These are phyloP conservation scores for Talaromyces borbonicus DNA, from an alignment of 495 filamentous ascomycete species.

Conservation along the genomic window DNA sequence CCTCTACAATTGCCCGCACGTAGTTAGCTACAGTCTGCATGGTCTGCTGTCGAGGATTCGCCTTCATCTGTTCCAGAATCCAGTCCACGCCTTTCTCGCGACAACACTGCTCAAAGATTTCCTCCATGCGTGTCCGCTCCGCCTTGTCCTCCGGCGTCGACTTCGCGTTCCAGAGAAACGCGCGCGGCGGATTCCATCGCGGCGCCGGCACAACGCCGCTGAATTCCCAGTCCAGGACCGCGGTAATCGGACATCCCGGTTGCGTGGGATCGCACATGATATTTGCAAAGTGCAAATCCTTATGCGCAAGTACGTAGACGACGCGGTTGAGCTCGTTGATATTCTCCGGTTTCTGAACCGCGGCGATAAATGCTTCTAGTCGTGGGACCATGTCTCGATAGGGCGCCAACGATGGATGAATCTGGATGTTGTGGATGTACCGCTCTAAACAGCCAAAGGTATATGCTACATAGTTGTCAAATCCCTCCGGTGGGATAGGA, in stretches of 20 bases:
- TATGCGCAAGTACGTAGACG: constrained; percentile 20
- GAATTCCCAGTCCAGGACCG: constrained; percentile 32
- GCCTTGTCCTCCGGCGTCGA: constrained; percentile 9
- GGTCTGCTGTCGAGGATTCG: constrained; percentile 2
- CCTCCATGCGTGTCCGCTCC: constrained; percentile 15
- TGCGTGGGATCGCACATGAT: constrained; percentile 19
- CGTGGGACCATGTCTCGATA: constrained; percentile 16
- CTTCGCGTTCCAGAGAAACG: constrained; percentile 24
- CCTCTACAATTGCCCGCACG: neutral
- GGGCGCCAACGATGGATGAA: constrained; percentile 14
- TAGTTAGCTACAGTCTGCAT: constrained; percentile 6
- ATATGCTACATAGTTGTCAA: constrained; percentile 13
- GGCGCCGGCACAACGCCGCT: constrained; percentile 19
- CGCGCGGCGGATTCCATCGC: constrained; percentile 19
- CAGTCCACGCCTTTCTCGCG: constrained; percentile 5
- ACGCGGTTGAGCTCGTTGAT: constrained; percentile 16
- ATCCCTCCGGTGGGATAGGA: constrained; percentile 1
- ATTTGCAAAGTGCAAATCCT: constrained; percentile 30
- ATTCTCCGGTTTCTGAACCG: neutral
- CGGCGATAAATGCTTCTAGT: constrained; percentile 12
- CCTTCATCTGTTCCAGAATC: neutral
- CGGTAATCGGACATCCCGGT: constrained; percentile 18
- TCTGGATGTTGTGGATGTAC: constrained; percentile 16
- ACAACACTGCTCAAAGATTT: constrained; percentile 14
- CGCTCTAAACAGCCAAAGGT: constrained; percentile 10